Base-by-base conservation (phyloP, 352 stramenopile species). In the Phytophthora meadii region DNA sequence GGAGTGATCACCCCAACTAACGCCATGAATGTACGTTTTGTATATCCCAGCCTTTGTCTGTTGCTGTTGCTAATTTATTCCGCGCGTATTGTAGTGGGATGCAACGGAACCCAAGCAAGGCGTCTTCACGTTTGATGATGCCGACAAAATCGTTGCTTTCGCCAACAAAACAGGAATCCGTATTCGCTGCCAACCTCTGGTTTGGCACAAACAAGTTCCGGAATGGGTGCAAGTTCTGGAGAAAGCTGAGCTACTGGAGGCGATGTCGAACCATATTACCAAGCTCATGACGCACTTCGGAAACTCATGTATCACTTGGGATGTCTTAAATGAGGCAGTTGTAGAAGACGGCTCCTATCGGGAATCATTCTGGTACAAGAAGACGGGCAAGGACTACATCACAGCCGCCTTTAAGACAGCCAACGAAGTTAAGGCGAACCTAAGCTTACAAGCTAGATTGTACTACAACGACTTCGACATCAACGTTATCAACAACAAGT, bases 321-420 rank as follows among this genome's bases (percentile, higher is more conserved):
- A 74, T 52, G 54, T 74, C 30, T 55, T 74, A 8, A 68, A 57
- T 28, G 70, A 77, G 36, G 70, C 52, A 10, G 42, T 77, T 19
- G 44, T 58, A 17, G 65, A 74, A 17, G 65, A 77, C 42, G 70
- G 58, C 4, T 70, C 58, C 17, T 77, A 77, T 27, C 60, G 70
- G 6, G 32, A 70, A 42, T 77, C 70, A 1, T 77, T 78, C 27
- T 78, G 70, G 70, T 78, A 72, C 56, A 69, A 74, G 24, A 75
- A 72, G 66, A 69, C 57, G 4, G 70, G 70, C 30, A 67, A 65
- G 22, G 70, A 78, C 9, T 78, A 75, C 53, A 75, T 78, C 37
- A 36, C 42, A 10, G 49, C 48, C 14, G 70, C 70, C 22, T 78
- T 68, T 56, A 64, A 64, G 17, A 70, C 70, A 42, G 70, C 70